Evolutionary conservation across 1,284 basidiomycete species (phyloP).

Genomic region (Taiwanofungus camphoratus): DNA sequence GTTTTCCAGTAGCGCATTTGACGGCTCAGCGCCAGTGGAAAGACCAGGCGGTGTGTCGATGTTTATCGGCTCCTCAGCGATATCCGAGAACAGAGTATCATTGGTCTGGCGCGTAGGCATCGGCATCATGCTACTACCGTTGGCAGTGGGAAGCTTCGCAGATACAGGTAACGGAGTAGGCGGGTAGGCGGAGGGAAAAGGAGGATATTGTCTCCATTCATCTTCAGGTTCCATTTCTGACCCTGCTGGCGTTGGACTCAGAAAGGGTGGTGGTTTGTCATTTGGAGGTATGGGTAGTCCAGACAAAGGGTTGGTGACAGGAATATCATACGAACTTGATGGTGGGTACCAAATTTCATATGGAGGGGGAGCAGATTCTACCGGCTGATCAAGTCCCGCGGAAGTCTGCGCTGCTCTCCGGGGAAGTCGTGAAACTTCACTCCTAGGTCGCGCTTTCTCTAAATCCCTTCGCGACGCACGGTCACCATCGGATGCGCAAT

Average conservation of each 20-base stretch:
- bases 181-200: constrained; percentile 46
- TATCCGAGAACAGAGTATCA: constrained; percentile 22
- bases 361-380: constrained; percentile 14
- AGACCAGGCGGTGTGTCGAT: constrained; percentile 8
- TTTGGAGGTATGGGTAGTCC: constrained; percentile 20
- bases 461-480: no score
- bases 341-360: constrained; percentile 39
- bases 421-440: constrained; percentile 6
- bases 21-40: background rate
- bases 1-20: constrained; percentile 7
- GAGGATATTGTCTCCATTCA: constrained; percentile 43
- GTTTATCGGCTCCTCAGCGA: constrained; percentile 25
- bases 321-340: constrained; percentile 26
- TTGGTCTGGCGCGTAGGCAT: constrained; percentile 15
- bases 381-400: constrained; percentile 6
- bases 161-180: constrained; percentile 18
- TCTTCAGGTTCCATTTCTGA: constrained; percentile 8
- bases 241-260: constrained; percentile 8
- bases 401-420: background rate
- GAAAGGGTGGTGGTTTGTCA: constrained; percentile 16
- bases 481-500: no score
- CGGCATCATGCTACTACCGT: constrained; percentile 17
- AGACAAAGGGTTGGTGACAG: constrained; percentile 14
- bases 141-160: constrained; percentile 8
- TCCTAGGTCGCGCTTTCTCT: no score